Percentiles rank a stretch among this genome's conserved stretches.
Evolutionary conservation across 164 flowering plant genomes (phyloP).

Genomic region (Echeveria elegans): DNA sequence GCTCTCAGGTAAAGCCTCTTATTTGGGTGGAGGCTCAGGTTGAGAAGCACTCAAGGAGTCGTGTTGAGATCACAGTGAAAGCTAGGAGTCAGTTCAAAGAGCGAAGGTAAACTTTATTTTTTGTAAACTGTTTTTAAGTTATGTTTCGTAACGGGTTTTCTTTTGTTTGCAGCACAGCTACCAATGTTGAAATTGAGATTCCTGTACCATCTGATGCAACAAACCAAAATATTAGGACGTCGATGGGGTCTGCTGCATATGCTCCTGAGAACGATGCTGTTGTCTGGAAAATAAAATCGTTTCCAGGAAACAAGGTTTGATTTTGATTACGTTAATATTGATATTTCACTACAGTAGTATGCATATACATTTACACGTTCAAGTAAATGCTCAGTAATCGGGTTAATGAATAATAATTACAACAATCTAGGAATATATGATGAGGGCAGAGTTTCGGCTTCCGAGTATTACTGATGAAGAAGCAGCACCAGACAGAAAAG

Average conservation of each 20-base stretch:
- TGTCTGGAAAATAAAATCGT: constrained; percentile 89
- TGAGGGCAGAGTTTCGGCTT: constrained; percentile 86
- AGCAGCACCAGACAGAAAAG: constrained; percentile 75
- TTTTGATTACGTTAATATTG: too few species aligned
- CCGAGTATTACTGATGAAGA: constrained; percentile 88
- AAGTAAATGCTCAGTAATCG: too few species aligned
- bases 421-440: constrained; percentile 68
- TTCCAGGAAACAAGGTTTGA: constrained; percentile 92
- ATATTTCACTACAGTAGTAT: too few species aligned
- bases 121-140: background rate
- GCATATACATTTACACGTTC: too few species aligned
- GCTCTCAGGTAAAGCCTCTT: constrained; percentile 73
- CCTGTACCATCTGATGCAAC: constrained; percentile 90
- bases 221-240: constrained; percentile 80
- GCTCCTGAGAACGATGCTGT: constrained; percentile 91
- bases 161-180: constrained; percentile 59
- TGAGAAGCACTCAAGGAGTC: constrained; percentile 89
- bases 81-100: constrained; percentile 97
- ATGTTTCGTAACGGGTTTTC: background rate
- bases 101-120: constrained; percentile 51
- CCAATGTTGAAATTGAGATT: constrained; percentile 87
- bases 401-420: background rate
- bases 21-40: constrained; percentile 37
- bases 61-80: constrained; percentile 83
- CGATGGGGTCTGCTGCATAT: constrained; percentile 96